Evolutionary conservation across 768 basidiomycete genomes (phyloP).

Genomic region (Amanita thiersii): DNA sequence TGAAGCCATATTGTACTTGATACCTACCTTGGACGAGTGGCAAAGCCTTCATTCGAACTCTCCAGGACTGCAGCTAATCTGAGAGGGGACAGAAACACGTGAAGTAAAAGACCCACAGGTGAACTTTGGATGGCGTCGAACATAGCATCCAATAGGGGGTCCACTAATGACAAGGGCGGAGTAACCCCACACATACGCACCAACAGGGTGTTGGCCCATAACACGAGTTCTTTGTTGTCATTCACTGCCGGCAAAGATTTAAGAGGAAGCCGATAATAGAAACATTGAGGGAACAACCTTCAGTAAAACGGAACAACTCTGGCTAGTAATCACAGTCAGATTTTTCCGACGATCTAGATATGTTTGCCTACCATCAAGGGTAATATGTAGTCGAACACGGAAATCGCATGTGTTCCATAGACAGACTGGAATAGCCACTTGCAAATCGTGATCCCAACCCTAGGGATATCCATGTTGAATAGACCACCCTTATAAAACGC

Average conservation of each 20-base stretch:
- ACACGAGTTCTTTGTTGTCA: conserved; percentile 65
- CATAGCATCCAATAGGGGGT: conserved; percentile 60
- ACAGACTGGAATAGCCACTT: conserved; percentile 72
- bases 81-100: conserved; percentile 5
- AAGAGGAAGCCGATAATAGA: conserved; percentile 1
- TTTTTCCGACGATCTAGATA: neutral
- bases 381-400: conserved; percentile 74
- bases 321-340: conserved; percentile 33
- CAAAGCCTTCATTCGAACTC: conserved; percentile 77
- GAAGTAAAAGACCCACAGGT: conserved; percentile 37
- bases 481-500: conserved; percentile 2
- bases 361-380: conserved; percentile 58
- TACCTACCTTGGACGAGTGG: conserved; percentile 69
- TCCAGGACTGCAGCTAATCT: conserved; percentile 61
- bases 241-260: conserved; percentile 40
- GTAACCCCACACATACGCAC: conserved; percentile 83
- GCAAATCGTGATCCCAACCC: conserved; percentile 60
- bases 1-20: neutral
- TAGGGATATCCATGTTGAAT: conserved; percentile 16
- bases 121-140: conserved; percentile 73
- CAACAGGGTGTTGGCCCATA: conserved; percentile 59
- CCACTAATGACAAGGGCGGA: conserved; percentile 62
- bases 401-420: conserved; percentile 70
- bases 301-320: conserved; percentile 69
- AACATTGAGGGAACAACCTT: conserved; percentile 32